A percentile compares a stretch with the other conserved stretches of the same genome.
These are phyloP conservation scores for Aspergillus versicolor DNA, from an alignment of 2,329 filamentous ascomycete genomes.

Conservation along the genomic window DNA sequence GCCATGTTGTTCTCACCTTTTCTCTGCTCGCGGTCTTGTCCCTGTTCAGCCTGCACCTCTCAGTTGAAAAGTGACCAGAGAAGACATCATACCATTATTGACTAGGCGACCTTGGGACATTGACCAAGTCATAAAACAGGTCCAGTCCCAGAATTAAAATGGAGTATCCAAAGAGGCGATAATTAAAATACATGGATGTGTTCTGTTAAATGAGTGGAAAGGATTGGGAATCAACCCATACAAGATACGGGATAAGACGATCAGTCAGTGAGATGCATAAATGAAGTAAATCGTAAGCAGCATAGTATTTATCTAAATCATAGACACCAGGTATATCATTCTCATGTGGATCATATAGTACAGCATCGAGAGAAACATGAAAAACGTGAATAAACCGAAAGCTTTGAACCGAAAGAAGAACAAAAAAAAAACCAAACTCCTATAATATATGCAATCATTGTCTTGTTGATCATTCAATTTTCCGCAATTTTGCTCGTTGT, in stretches of 20 bases:
- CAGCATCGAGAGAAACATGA: conserved; percentile 1
- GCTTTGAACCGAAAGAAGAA: conserved; percentile 8
- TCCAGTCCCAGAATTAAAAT: too few relatives aligned
- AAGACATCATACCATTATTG: too few relatives aligned
- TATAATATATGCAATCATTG: not conserved
- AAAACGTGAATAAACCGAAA: conserved; percentile 3
- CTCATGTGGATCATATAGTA: conserved; percentile 1
- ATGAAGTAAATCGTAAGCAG: not conserved
- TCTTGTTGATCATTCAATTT: conserved; percentile 2
- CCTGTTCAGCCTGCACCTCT: too few relatives aligned
- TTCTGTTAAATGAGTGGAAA: not conserved
- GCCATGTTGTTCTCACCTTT: too few relatives aligned
- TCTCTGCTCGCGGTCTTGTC: too few relatives aligned
- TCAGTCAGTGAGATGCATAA: not conserved
- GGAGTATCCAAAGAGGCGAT: too few relatives aligned
- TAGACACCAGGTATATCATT: not conserved
- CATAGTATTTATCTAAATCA: not conserved
- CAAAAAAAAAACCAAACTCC: not conserved
- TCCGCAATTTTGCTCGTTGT: not conserved
- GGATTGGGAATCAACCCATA: too few relatives aligned
- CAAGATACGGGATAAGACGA: not conserved
- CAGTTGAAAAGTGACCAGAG: too few relatives aligned
- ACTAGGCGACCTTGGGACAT: too few relatives aligned
- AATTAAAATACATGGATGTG: not conserved
- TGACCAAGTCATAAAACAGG: too few relatives aligned